A percentile compares a stretch with the other conserved stretches of the same genome.
These are phyloP conservation scores for Coniferiporia sulphurascens DNA, from an alignment of 1,284 basidiomycete species.

Conservation along the genomic window DNA sequence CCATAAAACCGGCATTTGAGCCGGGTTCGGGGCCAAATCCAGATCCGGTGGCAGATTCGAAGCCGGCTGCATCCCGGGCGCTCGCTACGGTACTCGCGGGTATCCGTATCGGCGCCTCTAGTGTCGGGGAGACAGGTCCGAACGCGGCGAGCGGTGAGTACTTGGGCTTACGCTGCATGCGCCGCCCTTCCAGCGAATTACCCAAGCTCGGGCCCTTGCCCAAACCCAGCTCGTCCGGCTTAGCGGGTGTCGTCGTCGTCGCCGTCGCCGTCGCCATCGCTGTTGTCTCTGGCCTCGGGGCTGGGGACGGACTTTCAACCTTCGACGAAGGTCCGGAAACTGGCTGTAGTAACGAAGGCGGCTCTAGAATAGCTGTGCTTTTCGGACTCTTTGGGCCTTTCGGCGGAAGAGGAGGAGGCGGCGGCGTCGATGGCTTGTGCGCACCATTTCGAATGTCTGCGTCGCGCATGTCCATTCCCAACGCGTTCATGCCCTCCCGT, in stretches of 20 bases:
- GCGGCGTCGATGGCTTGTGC: too few species aligned
- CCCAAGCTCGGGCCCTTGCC: slow-evolving; percentile 7
- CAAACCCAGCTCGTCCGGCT: slow-evolving; percentile 3
- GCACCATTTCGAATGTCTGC: not conserved
- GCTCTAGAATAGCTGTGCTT: too few species aligned
- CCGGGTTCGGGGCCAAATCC: not conserved
- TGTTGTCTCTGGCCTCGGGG: too few species aligned
- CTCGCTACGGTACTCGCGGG: not conserved
- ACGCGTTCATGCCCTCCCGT: not conserved
- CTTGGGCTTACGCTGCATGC: slow-evolving; percentile 5
- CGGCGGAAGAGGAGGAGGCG: too few species aligned
- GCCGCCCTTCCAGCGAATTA: slow-evolving; percentile 12
- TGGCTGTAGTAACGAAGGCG: too few species aligned
- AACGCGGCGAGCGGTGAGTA: slow-evolving; percentile 19
- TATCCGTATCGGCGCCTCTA: not conserved
- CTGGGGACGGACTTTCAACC: too few species aligned
- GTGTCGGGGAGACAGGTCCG: slow-evolving; percentile 1
- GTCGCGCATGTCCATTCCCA: not conserved
- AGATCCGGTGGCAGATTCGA: not conserved
- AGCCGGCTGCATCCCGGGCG: not conserved
- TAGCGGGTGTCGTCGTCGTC: not conserved
- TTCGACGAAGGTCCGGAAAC: too few species aligned
- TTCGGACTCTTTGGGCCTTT: too few species aligned
- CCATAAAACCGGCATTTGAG: not conserved
- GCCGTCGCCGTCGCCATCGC: not conserved